Evolutionary conservation across 768 basidiomycete genomes (phyloP), one percentile per base, ranked within the genome.

Genomic region (Pulveroboletus frians): DNA sequence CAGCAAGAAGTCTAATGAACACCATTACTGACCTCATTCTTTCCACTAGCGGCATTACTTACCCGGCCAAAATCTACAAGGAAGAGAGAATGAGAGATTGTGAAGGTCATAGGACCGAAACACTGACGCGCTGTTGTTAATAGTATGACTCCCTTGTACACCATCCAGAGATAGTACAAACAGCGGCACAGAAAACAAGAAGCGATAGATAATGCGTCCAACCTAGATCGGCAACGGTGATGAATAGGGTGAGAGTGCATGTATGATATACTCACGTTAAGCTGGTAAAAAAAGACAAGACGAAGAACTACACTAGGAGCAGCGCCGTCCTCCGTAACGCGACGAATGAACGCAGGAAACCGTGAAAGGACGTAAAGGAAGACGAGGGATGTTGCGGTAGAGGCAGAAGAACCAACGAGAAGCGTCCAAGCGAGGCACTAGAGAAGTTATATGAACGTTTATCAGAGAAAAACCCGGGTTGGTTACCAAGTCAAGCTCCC

Each of bases 381-480:
- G 44, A 71, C 75, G 20, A 89, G 27, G 1, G 85, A 88, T 10
- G 85, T 91, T 2, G 71, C 67, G 2, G 81, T 82, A 14, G 84
- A 82, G 1, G 81, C 81, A 11, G 76, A 70, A 0, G 85, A 76
- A 11, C 90, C 89, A 18, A 79, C 76, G 2, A 91, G 70, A 55
- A 89, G 82, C n/a, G 88, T 85, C 75, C 81, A 91, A 3, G 82
- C 80, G 42, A 81, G 74, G 57, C 77, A 79, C 87, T 90, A 38
- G 34, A 9, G n/a, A 21, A 15, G 21, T 42, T 26, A 46, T 37
- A 46, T 67, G 44, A 55, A 58, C 29, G 38, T 41, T 10, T 14
- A 45, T 41, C 46, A 44, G 30, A 52, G 45, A 26, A 21, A 38
- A 23, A 17, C 21, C 26, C 3, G 27, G 13, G 43, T 20, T 50